A percentile compares a stretch with the other conserved stretches of the same genome.
phyloP scores from a whole-genome alignment of 164 flowering plant species.

The Nymphaea colorata region DNA sequence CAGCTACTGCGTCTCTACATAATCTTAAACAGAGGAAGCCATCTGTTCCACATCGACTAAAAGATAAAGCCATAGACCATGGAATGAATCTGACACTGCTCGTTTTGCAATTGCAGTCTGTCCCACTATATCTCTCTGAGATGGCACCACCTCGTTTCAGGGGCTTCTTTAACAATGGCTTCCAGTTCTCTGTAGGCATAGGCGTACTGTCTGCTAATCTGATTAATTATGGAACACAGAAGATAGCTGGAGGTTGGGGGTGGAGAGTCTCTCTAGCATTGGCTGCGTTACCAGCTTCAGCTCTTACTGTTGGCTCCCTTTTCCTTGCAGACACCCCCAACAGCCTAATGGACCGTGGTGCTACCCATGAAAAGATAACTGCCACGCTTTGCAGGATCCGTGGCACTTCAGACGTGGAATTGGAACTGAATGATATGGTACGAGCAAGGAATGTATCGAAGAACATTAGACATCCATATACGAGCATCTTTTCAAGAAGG shows the following conservation, averaged over 20 bases:
- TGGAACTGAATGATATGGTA: constrained; percentile 37
- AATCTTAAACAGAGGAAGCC: too few relatives aligned
- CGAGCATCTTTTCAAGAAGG: constrained; percentile 4
- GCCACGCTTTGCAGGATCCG: constrained; percentile 23
- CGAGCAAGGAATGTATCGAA: constrained; percentile 10
- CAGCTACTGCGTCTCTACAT: too few relatives aligned
- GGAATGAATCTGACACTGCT: neutral
- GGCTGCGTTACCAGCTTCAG: constrained; percentile 19
- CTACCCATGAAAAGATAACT: constrained; percentile 10
- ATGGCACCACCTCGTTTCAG: constrained; percentile 39
- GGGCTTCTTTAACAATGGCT: constrained; percentile 55
- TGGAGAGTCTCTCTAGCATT: constrained; percentile 23
- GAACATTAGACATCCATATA: constrained; percentile 7
- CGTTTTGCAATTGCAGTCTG: constrained; percentile 27
- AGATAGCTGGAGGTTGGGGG: constrained; percentile 19
- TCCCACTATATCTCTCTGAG: constrained; percentile 68
- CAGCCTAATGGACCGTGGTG: constrained; percentile 15
- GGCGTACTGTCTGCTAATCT: constrained; percentile 26
- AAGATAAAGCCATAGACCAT: neutral
- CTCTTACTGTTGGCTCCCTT: constrained; percentile 16
- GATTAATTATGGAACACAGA: constrained; percentile 18
- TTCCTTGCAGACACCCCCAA: constrained; percentile 25
- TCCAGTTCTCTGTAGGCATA: constrained; percentile 38
- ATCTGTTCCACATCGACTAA: too few relatives aligned
- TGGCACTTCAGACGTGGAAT: constrained; percentile 40